Evolutionary conservation across 169 alveolate genomes (phyloP).

Genomic region (Plasmodium ovale): DNA sequence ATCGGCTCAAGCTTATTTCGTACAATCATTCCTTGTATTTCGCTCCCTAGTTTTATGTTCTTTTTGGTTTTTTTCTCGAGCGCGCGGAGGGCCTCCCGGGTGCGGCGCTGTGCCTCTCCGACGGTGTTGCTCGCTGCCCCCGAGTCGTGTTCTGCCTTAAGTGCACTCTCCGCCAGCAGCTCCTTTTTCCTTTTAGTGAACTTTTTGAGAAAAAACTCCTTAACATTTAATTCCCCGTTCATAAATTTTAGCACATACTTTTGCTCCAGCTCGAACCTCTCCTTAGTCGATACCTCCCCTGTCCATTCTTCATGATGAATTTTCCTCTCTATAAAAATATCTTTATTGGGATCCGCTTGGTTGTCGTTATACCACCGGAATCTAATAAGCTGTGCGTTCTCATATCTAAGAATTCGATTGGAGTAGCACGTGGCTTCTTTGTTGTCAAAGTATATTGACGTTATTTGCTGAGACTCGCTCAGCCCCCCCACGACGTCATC

Average conservation of each 20-base stretch:
- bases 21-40: conserved; percentile 78
- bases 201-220: conserved; percentile 27
- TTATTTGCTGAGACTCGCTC: conserved; percentile 83
- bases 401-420: conserved; percentile 83
- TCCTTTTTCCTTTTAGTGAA: conserved; percentile 36
- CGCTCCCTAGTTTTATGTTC: conserved; percentile 77
- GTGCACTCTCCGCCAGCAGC: neutral
- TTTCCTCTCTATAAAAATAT: conserved; percentile 81
- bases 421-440: conserved; percentile 79
- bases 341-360: conserved; percentile 79
- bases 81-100: too few relatives aligned
- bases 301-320: conserved; percentile 90
- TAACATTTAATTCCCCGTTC: conserved; percentile 74
- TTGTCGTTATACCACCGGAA: conserved; percentile 87
- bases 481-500: conserved; percentile 28
- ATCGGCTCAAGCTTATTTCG: conserved; percentile 81
- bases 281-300: conserved; percentile 85
- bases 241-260: conserved; percentile 78
- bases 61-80: conserved; percentile 49
- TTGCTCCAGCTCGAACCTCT: conserved; percentile 82
- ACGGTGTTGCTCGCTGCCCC: neutral
- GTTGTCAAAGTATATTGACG: conserved; percentile 85
- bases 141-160: neutral
- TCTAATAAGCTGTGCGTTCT: conserved; percentile 85
- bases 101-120: too few relatives aligned